Base-by-base conservation (phyloP, 1,284 basidiomycete species). In the Ustilago shanxiensis region DNA sequence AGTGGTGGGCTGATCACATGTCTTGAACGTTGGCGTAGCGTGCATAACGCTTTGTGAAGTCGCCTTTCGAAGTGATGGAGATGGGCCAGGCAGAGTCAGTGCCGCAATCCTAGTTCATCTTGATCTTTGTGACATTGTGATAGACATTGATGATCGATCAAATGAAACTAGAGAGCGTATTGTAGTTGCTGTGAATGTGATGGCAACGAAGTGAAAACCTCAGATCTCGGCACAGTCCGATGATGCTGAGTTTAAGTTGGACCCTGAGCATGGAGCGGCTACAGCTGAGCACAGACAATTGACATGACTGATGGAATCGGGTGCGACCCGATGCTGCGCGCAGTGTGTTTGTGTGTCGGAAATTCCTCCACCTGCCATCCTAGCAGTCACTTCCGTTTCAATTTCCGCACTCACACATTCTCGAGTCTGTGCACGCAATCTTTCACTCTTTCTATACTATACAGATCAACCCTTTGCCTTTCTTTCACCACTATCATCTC, bases 1-100 rank as follows among this genome's bases (percentile, higher is more conserved):
- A 8, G 31, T 39, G 24, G n/a, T 33, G 53, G 29, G 31, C 39
- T 29, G 29, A 39, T 68, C 49, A 68, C 59, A 68, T 68, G 59
- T 41, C 41, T 58, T 57, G 37, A 14, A 49, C 22, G 22, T 26
- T 41, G 13, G 31, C 45, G 24, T 28, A 56, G 54, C 54, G 39
- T 41, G 39, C 37, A 44, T 13, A 45, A 58, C 28, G 44, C 56
- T 47, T 45, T 47, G 44, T 47, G 44, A 7, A 16, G 56, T 28
- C 24, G 11, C 20, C 24, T 14, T 56, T 9, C 37, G n/a, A n/a
- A 7, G 20, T 49, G 24, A 49, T 26, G 47, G 22, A 28, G 44
- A 45, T 13, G 22, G 20, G 18, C 20, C 20, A 16, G 8, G 44
- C 22, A 5, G 44, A 45, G 13, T 3, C 14, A 7, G 35, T 37